These are phyloP conservation scores for Myriosclerotinia curreyana DNA, from an alignment of 2,329 filamentous ascomycete species.

Conservation along the genomic window DNA sequence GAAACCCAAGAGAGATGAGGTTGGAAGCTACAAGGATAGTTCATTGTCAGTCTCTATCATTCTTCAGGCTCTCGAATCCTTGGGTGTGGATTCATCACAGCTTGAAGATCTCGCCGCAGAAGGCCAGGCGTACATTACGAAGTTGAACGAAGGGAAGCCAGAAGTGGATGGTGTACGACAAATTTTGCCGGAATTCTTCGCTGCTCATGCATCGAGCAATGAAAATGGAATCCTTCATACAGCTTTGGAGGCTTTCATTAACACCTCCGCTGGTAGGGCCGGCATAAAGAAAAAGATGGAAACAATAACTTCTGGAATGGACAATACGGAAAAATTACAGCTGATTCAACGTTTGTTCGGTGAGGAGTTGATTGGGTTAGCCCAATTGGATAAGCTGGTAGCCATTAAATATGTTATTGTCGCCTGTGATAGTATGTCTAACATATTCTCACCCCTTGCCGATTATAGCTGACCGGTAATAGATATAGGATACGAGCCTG, in stretches of 20 bases:
- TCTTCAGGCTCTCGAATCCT: constrained; percentile 32
- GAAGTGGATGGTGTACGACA: constrained; percentile 24
- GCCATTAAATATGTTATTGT: constrained; percentile 32
- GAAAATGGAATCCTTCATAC: constrained; percentile 4
- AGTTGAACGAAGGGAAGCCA: constrained; percentile 18
- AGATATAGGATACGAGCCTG: constrained; percentile 28
- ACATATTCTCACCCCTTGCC: not conserved
- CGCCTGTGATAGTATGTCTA: constrained; percentile 33
- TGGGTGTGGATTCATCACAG: constrained; percentile 25
- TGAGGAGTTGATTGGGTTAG: constrained; percentile 16
- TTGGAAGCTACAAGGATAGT: constrained; percentile 19
- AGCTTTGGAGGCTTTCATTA: constrained; percentile 24
- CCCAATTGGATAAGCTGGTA: constrained; percentile 33
- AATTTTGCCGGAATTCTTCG: constrained; percentile 31
- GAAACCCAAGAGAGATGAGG: constrained; percentile 21
- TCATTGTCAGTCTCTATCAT: constrained; percentile 28
- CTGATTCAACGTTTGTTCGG: constrained; percentile 31
- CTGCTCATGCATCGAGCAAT: constrained; percentile 21
- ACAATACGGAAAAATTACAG: constrained; percentile 30
- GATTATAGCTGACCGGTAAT: constrained; percentile 9
- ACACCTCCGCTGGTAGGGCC: constrained; percentile 29
- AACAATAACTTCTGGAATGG: constrained; percentile 23
- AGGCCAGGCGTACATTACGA: constrained; percentile 22
- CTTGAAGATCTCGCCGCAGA: constrained; percentile 26
- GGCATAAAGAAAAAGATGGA: constrained; percentile 27